Percentiles rank a stretch among this genome's conserved stretches.
Evolutionary conservation across 345 rosid species (phyloP).

Genomic region (Kandelia obovata): DNA sequence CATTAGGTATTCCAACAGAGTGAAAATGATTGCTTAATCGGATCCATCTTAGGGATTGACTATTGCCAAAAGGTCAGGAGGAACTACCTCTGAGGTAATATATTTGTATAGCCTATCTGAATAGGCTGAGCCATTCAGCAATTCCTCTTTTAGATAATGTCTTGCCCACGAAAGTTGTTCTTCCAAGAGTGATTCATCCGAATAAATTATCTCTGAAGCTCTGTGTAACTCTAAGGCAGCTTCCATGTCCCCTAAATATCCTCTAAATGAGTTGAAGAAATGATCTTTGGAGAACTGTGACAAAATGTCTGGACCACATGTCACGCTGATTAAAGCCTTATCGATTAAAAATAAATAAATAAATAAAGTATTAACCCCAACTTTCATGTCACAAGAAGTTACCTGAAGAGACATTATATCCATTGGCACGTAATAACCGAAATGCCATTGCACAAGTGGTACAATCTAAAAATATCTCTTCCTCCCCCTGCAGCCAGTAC

Average conservation of each 20-base stretch:
- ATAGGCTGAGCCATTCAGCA: slow-evolving; percentile 33
- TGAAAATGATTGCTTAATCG: background rate
- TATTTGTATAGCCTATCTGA: slow-evolving; percentile 28
- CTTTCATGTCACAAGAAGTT: slow-evolving; percentile 3
- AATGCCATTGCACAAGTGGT: slow-evolving; percentile 73
- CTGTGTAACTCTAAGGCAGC: slow-evolving; percentile 62
- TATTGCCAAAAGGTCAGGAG: background rate
- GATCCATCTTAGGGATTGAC: background rate
- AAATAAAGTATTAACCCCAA: background rate
- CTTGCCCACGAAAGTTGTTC: slow-evolving; percentile 52
- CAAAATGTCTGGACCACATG: slow-evolving; percentile 48
- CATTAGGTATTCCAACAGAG: background rate
- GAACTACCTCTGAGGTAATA: slow-evolving; percentile 43
- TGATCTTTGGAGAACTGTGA: slow-evolving; percentile 43
- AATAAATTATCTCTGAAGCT: slow-evolving; percentile 53
- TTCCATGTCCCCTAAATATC: slow-evolving; percentile 47
- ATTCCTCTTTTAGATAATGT: slow-evolving; percentile 43
- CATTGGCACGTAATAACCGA: slow-evolving; percentile 55
- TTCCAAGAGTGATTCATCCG: slow-evolving; percentile 49
- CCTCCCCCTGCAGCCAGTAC: slow-evolving; percentile 69
- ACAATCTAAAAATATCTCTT: slow-evolving; percentile 57
- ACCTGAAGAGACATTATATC: slow-evolving; percentile 80
- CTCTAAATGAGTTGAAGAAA: slow-evolving; percentile 51
- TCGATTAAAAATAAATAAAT: background rate
- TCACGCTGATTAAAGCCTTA: slow-evolving; percentile 2